Base-by-base conservation (phyloP, 306 rosid species). In the Crotalaria pallida region DNA sequence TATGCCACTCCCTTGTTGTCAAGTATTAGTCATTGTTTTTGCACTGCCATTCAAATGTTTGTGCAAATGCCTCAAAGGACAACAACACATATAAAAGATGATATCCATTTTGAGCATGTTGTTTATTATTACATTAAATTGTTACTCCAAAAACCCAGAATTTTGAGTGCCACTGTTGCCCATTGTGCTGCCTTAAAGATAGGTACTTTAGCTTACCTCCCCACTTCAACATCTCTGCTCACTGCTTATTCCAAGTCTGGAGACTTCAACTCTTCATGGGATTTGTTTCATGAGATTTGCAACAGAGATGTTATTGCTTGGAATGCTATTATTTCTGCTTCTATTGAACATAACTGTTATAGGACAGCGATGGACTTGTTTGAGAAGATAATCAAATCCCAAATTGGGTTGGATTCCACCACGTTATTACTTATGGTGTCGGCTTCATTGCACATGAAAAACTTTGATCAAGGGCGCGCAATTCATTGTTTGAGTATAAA, bases 261-360 rank as follows among this genome's bases (percentile, higher is more conserved):
- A 52, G 71, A 65, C 44, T 77, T 83, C 47, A 26, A 72, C 47
- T 78, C 85, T 31, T 83, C 90, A 22, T 63, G 29, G 75, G 55
- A 7, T 26, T 72, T 86, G 74, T 83, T 86, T 71, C 78, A 69
- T 72, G 84, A 83, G 31, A 78, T 75, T 51, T 61, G 34, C 24
- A 58, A 53, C 33, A 80, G 57, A 53, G 90, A 86, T 59, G 87
- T 80, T 63, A 75, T 86, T 52, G 53, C 80, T 50, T 80, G 88
- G 88, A 86, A 86, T 78, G 84, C 90, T 27, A 69, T 86, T 71
- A 57, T 86, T 74, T 72, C 90, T 13, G 85, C 87, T 34, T 80
- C 71, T 38, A 70, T 83, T 41, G 73, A 68, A 62, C 72, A 75
- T 65, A 79, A 79, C 10, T 79, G 51, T 60, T 69, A 67, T 56